These are phyloP conservation scores for Vararia minispora DNA, from an alignment of 768 basidiomycete species.

Conservation along the genomic window DNA sequence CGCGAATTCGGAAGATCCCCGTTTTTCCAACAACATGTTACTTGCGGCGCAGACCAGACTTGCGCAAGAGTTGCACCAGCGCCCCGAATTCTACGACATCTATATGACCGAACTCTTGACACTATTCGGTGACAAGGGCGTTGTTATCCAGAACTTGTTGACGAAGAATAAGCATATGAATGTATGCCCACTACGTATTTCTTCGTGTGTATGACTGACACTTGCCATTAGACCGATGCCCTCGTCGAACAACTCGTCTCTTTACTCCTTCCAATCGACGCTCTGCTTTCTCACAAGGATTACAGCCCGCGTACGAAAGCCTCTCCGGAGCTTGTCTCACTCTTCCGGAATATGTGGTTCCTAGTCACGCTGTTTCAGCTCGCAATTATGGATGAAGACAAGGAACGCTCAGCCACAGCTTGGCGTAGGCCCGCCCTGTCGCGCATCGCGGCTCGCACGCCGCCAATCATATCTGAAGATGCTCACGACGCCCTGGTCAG, in stretches of 20 bases:
- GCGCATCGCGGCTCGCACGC: conserved; percentile 80
- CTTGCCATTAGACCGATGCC: conserved; percentile 47
- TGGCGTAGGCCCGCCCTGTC: conserved; percentile 71
- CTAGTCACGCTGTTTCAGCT: conserved; percentile 82
- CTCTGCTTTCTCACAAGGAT: conserved; percentile 61
- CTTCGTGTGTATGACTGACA: conserved; percentile 4
- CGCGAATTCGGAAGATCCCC: conserved; percentile 80
- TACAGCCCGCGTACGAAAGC: conserved; percentile 49
- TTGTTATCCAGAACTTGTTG: conserved; percentile 77
- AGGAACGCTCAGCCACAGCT: conserved; percentile 55
- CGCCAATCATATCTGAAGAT: conserved; percentile 71
- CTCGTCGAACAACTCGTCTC: conserved; percentile 84
- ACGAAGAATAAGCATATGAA: conserved; percentile 55
- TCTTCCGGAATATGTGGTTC: conserved; percentile 95
- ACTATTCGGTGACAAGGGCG: conserved; percentile 84
- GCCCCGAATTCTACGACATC: conserved; percentile 66
- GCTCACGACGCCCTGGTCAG: conserved; percentile 75
- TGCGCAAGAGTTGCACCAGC: conserved; percentile 62
- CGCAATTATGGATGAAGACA: conserved; percentile 37
- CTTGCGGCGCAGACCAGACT: conserved; percentile 86
- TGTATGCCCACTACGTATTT: conserved; percentile 26
- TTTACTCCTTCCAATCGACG: conserved; percentile 83
- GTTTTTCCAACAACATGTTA: conserved; percentile 86
- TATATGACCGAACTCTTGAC: conserved; percentile 81
- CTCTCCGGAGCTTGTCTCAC: conserved; percentile 48